phyloP scores from a whole-genome alignment of 2,329 filamentous ascomycete genomes.

The Penicillium sp. region DNA sequence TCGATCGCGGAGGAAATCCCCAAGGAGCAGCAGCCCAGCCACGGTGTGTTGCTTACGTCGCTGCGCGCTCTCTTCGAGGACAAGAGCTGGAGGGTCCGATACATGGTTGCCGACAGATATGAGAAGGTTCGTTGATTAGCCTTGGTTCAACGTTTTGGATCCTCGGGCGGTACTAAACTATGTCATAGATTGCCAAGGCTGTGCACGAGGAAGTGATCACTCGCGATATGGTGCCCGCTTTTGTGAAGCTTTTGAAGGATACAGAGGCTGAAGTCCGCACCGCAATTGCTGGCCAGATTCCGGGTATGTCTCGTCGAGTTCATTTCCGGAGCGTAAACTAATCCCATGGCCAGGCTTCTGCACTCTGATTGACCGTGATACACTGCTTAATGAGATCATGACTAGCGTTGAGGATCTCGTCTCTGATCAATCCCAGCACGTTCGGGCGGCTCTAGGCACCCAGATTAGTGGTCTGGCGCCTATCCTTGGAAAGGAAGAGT shows the following conservation, averaged over 20 bases:
- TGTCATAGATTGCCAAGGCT: slow-evolving; percentile 81
- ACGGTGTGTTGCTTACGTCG: slow-evolving; percentile 85
- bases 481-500: slow-evolving; percentile 97
- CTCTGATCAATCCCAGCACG: slow-evolving; percentile 92
- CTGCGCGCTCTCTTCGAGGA: slow-evolving; percentile 93
- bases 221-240: slow-evolving; percentile 89
- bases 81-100: slow-evolving; percentile 98
- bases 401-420: slow-evolving; percentile 92
- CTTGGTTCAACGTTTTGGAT: not conserved
- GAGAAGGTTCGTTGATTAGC: slow-evolving; percentile 67
- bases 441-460: slow-evolving; percentile 88
- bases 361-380: slow-evolving; percentile 76
- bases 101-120: slow-evolving; percentile 98
- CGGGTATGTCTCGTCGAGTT: slow-evolving; percentile 49
- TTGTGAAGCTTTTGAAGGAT: slow-evolving; percentile 96
- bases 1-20: slow-evolving; percentile 95
- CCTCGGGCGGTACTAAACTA: slow-evolving; percentile 12
- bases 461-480: slow-evolving; percentile 96
- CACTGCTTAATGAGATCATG: slow-evolving; percentile 93
- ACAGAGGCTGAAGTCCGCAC: slow-evolving; percentile 96
- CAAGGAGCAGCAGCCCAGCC: slow-evolving; percentile 95
- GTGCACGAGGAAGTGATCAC: slow-evolving; percentile 96
- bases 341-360: slow-evolving; percentile 67
- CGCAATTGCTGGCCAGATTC: slow-evolving; percentile 94
- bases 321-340: slow-evolving; percentile 12